Evolutionary conservation across 148 eudicot species (phyloP).

Genomic region (Rhododendron ferrugineum): DNA sequence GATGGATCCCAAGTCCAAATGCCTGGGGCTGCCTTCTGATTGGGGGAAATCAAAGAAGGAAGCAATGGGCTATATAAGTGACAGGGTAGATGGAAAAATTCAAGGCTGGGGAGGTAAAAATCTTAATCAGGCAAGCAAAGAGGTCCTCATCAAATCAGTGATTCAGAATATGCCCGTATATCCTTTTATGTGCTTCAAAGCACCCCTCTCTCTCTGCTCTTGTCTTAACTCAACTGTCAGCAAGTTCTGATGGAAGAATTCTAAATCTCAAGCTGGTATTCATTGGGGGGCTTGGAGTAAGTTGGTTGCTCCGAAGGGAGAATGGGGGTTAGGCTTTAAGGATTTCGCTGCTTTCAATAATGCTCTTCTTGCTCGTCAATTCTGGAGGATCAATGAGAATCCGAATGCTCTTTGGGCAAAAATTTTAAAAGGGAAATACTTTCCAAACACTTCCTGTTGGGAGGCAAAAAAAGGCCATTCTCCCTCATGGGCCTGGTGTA

Average conservation of each 20-base stretch:
- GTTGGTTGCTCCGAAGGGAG: too few species aligned
- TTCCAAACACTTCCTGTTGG: too few species aligned
- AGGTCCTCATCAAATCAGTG: background rate
- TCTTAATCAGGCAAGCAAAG: background rate
- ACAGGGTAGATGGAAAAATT: background rate
- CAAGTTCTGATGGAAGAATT: background rate
- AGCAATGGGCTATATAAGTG: background rate
- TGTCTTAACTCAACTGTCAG: background rate
- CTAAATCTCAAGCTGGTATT: too few species aligned
- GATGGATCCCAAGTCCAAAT: background rate
- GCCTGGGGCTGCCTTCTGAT: background rate
- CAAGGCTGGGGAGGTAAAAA: background rate
- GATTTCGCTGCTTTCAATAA: too few species aligned
- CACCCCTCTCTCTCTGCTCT: background rate
- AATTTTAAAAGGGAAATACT: too few species aligned
- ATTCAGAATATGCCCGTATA: background rate
- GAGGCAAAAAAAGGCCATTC: too few species aligned
- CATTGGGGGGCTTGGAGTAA: too few species aligned
- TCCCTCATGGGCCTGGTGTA: too few species aligned
- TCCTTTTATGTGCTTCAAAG: background rate
- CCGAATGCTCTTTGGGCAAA: too few species aligned
- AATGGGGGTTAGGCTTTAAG: too few species aligned
- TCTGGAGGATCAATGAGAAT: too few species aligned
- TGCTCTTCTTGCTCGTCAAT: too few species aligned
- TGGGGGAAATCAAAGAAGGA: background rate